Evolutionary conservation across 1,139 yeast genomes (phyloP).

Genomic region (Pneumocystis jirovecii): DNA sequence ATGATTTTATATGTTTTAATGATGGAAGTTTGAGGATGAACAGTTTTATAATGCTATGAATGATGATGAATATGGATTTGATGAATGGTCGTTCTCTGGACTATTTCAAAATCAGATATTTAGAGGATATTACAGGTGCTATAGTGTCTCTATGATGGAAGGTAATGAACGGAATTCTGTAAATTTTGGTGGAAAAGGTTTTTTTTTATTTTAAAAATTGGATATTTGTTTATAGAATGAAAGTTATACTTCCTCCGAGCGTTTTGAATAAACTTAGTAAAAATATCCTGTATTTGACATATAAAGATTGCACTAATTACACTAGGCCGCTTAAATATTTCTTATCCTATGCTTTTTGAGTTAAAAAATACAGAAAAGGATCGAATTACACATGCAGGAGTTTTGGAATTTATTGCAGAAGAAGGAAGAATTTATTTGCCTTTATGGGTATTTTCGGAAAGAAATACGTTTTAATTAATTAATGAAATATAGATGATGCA

Average conservation of each 20-base stretch:
- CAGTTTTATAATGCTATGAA: conserved; percentile 13
- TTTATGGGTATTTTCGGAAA: conserved; percentile 44
- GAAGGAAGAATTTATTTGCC: conserved; percentile 94
- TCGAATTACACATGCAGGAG: conserved; percentile 72
- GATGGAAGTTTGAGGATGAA: not conserved
- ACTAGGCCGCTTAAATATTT: conserved; percentile 42
- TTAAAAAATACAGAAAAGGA: conserved; percentile 32
- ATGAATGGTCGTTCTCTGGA: conserved; percentile 12
- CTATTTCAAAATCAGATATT: conserved; percentile 26
- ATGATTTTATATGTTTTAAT: conserved; percentile 4
- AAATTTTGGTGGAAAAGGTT: conserved; percentile 75
- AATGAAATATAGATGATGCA: conserved; percentile 43
- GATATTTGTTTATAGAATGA: not conserved
- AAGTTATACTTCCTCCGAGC: conserved; percentile 79
- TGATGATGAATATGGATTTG: conserved; percentile 30
- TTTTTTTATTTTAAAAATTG: not conserved
- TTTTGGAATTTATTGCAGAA: conserved; percentile 88
- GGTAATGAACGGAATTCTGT: conserved; percentile 65
- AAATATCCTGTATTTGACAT: conserved; percentile 17
- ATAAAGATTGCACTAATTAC: not conserved
- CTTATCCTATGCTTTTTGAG: conserved; percentile 92
- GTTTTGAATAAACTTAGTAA: conserved; percentile 76
- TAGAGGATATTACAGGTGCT: conserved; percentile 81
- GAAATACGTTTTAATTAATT: not conserved
- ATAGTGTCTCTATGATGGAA: conserved; percentile 85